Conservation (phyloP, 495 filamentous ascomycete genomes). For the Oidiodendron maius region DNA sequence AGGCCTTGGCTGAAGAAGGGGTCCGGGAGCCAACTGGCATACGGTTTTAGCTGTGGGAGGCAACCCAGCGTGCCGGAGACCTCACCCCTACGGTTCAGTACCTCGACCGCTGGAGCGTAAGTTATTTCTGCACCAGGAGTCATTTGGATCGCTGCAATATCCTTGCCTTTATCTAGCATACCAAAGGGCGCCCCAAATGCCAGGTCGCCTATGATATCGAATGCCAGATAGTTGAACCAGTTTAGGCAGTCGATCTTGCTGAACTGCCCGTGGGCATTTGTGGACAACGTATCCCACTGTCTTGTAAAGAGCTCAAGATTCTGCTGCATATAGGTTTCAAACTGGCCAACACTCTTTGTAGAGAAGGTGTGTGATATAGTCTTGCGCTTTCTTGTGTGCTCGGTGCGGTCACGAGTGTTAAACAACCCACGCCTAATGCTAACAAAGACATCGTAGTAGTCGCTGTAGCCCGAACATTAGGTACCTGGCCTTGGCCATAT, state of each 20-base stretch:
- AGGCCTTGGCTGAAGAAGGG: constrained; percentile 59
- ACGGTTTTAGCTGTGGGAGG: constrained; percentile 51
- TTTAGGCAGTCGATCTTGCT: constrained; percentile 66
- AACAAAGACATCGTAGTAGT: constrained; percentile 85
- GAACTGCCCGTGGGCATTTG: constrained; percentile 39
- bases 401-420: constrained; percentile 78
- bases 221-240: constrained; percentile 94
- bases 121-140: constrained; percentile 41
- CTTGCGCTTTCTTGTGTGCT: constrained; percentile 86
- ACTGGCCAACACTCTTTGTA: constrained; percentile 69
- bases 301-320: constrained; percentile 68
- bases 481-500: not conserved
- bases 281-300: constrained; percentile 55
- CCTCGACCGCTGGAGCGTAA: constrained; percentile 58
- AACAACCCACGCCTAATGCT: constrained; percentile 76
- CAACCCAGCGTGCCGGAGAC: constrained; percentile 55
- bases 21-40: constrained; percentile 56
- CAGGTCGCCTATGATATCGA: constrained; percentile 81
- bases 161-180: constrained; percentile 52
- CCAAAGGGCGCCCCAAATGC: constrained; percentile 50
- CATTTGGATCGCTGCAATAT: constrained; percentile 44
- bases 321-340: constrained; percentile 78
- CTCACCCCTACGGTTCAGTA: constrained; percentile 61
- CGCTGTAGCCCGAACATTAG: not conserved
- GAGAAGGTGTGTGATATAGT: constrained; percentile 79